phyloP scores from a whole-genome alignment of 495 filamentous ascomycete species.

The Acidiella bohemica region DNA sequence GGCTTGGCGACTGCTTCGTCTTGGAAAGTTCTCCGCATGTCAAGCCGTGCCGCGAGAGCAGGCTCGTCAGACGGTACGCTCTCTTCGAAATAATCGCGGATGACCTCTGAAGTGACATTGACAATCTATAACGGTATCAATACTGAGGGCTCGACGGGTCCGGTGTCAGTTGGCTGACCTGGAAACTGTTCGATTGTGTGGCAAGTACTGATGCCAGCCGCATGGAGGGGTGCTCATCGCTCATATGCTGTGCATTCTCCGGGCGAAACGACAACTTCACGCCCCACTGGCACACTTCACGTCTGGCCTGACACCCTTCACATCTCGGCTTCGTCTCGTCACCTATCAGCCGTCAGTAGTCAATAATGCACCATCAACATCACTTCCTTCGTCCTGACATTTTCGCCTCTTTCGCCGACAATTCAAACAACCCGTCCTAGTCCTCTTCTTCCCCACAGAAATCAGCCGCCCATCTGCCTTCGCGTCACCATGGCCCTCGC shows the following conservation, averaged over 20 bases:
- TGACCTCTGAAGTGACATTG: conserved; percentile 11
- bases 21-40: background rate
- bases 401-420: conserved; percentile 14
- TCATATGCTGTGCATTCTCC: conserved; percentile 12
- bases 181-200: background rate
- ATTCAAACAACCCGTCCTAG: conserved; percentile 17
- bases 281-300: conserved; percentile 14
- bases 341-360: conserved; percentile 1
- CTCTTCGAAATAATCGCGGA: conserved; percentile 11
- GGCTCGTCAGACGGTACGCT: background rate
- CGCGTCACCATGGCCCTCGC: too few relatives aligned
- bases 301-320: conserved; percentile 4
- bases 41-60: background rate
- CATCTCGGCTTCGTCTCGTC: conserved; percentile 17
- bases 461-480: conserved; percentile 4
- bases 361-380: background rate
- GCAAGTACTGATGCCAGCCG: background rate
- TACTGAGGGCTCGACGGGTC: too few relatives aligned
- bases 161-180: too few relatives aligned
- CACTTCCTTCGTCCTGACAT: conserved; percentile 3
- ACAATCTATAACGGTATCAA: conserved; percentile 11
- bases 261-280: conserved; percentile 11
- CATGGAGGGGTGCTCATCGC: conserved; percentile 10
- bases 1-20: background rate
- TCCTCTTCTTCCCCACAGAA: conserved; percentile 8